These are phyloP conservation scores for Rhododendron kiyosumense DNA, from an alignment of 148 eudicot species.

Conservation along the genomic window DNA sequence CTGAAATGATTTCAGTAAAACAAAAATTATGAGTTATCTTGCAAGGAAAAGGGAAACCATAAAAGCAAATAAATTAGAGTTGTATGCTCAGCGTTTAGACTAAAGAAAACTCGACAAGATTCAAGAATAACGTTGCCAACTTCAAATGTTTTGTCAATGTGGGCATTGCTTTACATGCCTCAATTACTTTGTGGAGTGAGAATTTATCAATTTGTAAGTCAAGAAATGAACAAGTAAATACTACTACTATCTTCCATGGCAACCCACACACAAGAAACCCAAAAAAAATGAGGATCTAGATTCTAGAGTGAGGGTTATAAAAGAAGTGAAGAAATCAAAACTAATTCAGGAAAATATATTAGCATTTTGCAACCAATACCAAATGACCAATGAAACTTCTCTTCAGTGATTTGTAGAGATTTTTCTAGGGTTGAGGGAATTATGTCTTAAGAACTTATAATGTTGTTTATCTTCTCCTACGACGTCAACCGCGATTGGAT, in stretches of 20 bases:
- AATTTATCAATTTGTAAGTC: not conserved
- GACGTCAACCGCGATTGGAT: not conserved
- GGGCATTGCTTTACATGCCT: not conserved
- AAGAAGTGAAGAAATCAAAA: not conserved
- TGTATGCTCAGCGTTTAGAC: not conserved
- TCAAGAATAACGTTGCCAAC: not conserved
- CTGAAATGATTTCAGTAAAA: constrained; percentile 37
- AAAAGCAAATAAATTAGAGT: not conserved
- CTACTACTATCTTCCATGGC: not conserved
- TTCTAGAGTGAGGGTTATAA: not conserved
- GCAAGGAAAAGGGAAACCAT: not conserved
- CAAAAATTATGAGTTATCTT: not conserved
- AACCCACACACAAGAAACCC: not conserved
- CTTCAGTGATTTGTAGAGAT: not conserved
- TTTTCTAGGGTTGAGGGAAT: not conserved
- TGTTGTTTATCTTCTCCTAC: not conserved
- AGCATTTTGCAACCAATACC: not conserved
- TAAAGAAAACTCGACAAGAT: not conserved
- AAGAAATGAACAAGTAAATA: not conserved
- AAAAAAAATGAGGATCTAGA: not conserved
- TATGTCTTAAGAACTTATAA: not conserved
- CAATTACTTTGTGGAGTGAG: not conserved
- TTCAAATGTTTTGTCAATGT: not conserved
- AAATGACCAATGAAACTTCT: not conserved
- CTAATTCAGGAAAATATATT: not conserved